Percentiles rank a stretch among this genome's conserved stretches.
phyloP scores from a whole-genome alignment of 768 basidiomycete species.

The Filobasidium wieringae region DNA sequence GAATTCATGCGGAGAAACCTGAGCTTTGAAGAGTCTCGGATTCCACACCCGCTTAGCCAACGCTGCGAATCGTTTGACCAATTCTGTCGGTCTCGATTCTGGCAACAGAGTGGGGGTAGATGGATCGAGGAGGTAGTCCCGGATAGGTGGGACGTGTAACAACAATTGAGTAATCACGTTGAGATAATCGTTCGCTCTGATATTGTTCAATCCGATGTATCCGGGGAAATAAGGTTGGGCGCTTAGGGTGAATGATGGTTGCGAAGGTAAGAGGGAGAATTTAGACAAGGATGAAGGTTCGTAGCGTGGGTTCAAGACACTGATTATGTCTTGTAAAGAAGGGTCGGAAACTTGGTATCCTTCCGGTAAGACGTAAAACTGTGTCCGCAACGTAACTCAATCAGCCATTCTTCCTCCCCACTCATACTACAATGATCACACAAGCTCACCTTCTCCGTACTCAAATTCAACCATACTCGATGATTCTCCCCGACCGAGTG shows the following conservation, averaged over 20 bases:
- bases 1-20: slow-evolving; percentile 98
- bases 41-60: slow-evolving; percentile 95
- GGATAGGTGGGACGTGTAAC: slow-evolving; percentile 76
- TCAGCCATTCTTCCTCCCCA: not conserved
- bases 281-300: slow-evolving; percentile 50
- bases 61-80: slow-evolving; percentile 72
- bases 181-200: slow-evolving; percentile 93
- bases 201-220: slow-evolving; percentile 93
- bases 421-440: not conserved
- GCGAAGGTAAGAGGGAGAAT: slow-evolving; percentile 38
- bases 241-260: slow-evolving; percentile 73
- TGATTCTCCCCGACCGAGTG: slow-evolving; percentile 97
- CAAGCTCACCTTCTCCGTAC: slow-evolving; percentile 70
- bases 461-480: slow-evolving; percentile 93
- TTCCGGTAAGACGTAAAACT: slow-evolving; percentile 97
- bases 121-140: slow-evolving; percentile 56
- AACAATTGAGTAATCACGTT: slow-evolving; percentile 92
- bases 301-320: slow-evolving; percentile 81
- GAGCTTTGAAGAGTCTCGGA: slow-evolving; percentile 87
- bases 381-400: not conserved
- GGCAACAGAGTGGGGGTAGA: slow-evolving; percentile 28
- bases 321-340: slow-evolving; percentile 86
- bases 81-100: slow-evolving; percentile 47
- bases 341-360: slow-evolving; percentile 94
- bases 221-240: slow-evolving; percentile 77